Conservation (phyloP, 305 asterid genomes). For the Solanum hybrid region DNA sequence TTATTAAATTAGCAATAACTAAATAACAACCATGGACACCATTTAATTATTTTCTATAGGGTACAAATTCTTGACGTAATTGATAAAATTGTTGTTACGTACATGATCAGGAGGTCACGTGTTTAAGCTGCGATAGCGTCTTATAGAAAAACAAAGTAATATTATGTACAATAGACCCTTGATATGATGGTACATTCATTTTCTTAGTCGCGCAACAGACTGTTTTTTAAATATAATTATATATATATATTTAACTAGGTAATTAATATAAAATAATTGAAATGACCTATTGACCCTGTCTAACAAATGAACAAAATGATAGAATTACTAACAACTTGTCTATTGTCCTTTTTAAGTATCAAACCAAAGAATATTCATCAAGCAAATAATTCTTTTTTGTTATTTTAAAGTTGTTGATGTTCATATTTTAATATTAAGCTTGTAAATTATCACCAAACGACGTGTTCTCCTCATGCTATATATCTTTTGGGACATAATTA, state of each 20-base stretch:
- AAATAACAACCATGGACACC: background rate
- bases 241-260: background rate
- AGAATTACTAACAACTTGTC: background rate
- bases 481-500: background rate
- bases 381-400: background rate
- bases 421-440: background rate
- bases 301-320: background rate
- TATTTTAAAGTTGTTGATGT: background rate
- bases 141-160: no score
- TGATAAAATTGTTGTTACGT: background rate
- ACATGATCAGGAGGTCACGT: background rate
- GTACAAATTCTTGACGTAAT: background rate
- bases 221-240: no score
- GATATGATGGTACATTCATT: no score
- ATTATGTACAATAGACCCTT: no score
- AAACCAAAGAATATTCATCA: background rate
- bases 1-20: background rate
- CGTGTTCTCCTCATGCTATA: slow-evolving; percentile 8
- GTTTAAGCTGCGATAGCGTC: background rate
- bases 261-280: background rate
- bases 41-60: no score
- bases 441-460: background rate
- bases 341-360: background rate
- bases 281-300: background rate
- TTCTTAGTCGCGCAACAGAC: no score